Base-by-base conservation (phyloP, 1,284 basidiomycete species). In the Fomitopsis pinicola region DNA sequence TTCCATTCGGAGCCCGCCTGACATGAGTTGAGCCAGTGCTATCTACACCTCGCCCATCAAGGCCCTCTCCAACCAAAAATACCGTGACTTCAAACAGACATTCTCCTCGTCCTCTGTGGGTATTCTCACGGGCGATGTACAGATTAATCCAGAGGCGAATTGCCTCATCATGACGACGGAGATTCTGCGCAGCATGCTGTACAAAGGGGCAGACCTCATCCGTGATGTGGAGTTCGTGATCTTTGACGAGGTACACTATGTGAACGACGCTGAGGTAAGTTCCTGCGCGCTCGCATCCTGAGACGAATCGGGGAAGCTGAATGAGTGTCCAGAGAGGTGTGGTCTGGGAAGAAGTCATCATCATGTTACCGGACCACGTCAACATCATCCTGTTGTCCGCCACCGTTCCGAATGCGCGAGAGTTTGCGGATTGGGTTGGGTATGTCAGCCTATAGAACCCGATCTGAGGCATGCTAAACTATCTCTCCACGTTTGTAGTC, bases 341-440 rank as follows among this genome's bases (percentile, higher is more conserved):
- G 10, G 97, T 99, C 15, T 99, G 97, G 97, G 97, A 99, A 76
- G 97, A 99, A 77, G 97, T 99, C 38, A 99, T 99, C 67, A 99
- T 99, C 75, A 97, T 98, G 94, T 78, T 98, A 12, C 95, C 95
- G 1, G 95, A 98, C 66, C 95, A 98, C 75, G 92, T 98, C 72
- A 96, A 91, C 73, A 97, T 98, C 71, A 97, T 99, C 61, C 80
- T 99, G 36, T 81, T 99, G 15, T 98, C 97, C 2, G 97, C 97
- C 0, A 99, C 97, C 0, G 97, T 99, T 0, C 97, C 97, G 3
- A 99, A 99, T 72, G 95, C 96, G 2, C 95, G 92, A 70, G 97
- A 99, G 72, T 99, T 99, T 72, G 97, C 97, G 1, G 96, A 97
- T 70, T 99, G 97, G 97, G 97, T 99, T 62, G 97, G 95, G 95